Percentiles rank a stretch among this genome's conserved stretches.
These are phyloP conservation scores for Croton laevigatus DNA, from an alignment of 441 rosid species.

Conservation along the genomic window DNA sequence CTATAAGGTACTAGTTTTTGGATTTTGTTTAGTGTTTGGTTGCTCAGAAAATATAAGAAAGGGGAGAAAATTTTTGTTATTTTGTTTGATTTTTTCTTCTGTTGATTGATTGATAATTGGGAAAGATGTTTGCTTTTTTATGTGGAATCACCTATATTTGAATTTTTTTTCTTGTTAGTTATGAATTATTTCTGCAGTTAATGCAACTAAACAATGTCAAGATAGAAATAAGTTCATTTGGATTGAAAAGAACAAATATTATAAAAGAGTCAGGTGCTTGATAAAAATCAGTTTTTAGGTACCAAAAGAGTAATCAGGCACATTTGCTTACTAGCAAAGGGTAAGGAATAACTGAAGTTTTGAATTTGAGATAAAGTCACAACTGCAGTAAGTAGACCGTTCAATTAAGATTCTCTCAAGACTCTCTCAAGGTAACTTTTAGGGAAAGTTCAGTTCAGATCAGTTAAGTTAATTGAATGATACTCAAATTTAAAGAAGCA, in stretches of 20 bases:
- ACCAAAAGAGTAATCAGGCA: background rate
- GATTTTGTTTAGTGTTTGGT: constrained; percentile 1
- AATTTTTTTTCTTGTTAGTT: background rate
- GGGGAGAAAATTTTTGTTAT: background rate
- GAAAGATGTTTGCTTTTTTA: background rate
- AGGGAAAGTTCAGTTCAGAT: background rate
- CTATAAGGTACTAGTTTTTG: constrained; percentile 44
- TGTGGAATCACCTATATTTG: background rate
- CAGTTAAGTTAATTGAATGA: background rate
- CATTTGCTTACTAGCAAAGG: background rate
- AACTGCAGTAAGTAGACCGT: background rate
- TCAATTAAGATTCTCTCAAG: background rate
- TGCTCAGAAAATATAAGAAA: constrained; percentile 1
- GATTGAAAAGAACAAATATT: background rate
- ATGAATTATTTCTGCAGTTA: background rate
- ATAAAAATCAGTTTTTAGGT: background rate
- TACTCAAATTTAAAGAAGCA: background rate
- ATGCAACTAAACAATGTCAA: background rate
- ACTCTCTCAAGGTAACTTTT: background rate
- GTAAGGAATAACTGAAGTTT: background rate
- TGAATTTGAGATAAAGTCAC: background rate
- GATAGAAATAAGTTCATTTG: background rate
- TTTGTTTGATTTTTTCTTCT: background rate
- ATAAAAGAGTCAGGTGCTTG: background rate
- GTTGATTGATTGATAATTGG: background rate